Conservation (phyloP, 2,329 filamentous ascomycete genomes). For the Fusarium subtropicale region DNA sequence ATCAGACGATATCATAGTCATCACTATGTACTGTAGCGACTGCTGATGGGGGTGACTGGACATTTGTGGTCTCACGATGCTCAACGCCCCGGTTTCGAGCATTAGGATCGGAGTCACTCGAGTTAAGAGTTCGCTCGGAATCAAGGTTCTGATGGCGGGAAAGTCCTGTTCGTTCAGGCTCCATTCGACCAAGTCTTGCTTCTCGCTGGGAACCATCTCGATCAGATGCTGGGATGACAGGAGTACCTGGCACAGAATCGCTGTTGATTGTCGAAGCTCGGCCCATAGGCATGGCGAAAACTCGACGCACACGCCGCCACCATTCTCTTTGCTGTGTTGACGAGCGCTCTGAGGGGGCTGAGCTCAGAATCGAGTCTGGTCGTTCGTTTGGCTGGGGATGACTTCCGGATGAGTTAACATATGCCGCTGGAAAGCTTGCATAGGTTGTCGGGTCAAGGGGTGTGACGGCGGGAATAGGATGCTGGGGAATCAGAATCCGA, state of each 20-base stretch:
- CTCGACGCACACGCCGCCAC: conserved; percentile 46
- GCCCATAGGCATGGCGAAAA: conserved; percentile 49
- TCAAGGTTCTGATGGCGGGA: background rate
- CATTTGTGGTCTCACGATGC: background rate
- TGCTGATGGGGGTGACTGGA: conserved; percentile 45
- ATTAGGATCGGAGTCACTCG: background rate
- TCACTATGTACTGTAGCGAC: conserved; percentile 54
- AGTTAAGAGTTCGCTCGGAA: background rate
- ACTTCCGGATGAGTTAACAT: no score
- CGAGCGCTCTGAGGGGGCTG: background rate
- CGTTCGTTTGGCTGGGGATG: background rate
- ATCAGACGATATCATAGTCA: conserved; percentile 46
- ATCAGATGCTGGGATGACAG: conserved; percentile 2
- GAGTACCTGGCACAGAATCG: conserved; percentile 37
- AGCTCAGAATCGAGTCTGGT: background rate
- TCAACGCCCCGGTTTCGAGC: background rate
- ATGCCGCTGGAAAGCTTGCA: background rate
- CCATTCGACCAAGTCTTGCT: background rate
- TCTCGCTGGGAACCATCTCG: background rate
- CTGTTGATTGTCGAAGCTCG: conserved; percentile 53
- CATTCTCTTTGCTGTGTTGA: conserved; percentile 38
- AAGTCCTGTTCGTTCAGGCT: background rate
- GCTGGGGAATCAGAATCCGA: background rate
- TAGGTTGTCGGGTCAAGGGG: conserved; percentile 2
- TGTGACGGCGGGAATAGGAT: conserved; percentile 13